Base-by-base conservation (phyloP, 1,284 basidiomycete genomes). In the Kalmanozyma brasiliensis region DNA sequence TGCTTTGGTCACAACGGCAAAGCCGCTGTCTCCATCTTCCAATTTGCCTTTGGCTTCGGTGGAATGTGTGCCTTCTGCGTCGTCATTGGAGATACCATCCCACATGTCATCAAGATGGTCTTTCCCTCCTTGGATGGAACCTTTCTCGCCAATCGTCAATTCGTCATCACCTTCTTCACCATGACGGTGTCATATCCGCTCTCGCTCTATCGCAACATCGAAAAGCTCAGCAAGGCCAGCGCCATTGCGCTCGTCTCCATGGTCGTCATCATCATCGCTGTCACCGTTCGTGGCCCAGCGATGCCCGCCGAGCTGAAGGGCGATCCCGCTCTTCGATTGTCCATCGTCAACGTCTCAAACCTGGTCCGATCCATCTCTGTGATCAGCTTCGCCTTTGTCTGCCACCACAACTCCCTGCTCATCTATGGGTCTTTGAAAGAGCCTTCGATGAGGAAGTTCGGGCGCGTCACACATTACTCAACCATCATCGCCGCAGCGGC, bases 31-130 rank as follows among this genome's bases (percentile, higher is more conserved):
- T 96, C 94, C 0, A 91, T 98, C 83, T 98, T 98, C 82, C 96
- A 98, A 81, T 98, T 98, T 78, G 87, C 93, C 0, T 98, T 98
- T 78, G 95, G 95, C 2, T 97, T 96, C 73, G 95, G 95, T 76
- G 94, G 93, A 88, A 83, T 77, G 87, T 82, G 73, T 52, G 80
- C 80, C 11, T 82, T 81, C 30, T 79, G 78, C 58, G 79, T 80
- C 19, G 76, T 77, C n/a, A 74, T 76, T 20, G 90, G 96, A 73
- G 96, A 99, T 83, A 96, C 95, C 2, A 92, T 98, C 77, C 94
- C 96, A 1, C 91, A 74, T 56, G 95, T 98, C 82, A 88, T 99
- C 75, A 89, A 89, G 48, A 91, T 88, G 49, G 78, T 94, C 78
- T 91, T 98, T 76, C 94, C 94, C 14, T 86, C 84, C n/a, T 85